Evolutionary conservation across 306 rosid species (phyloP).

Genomic region (Trichosanthes truncata): DNA sequence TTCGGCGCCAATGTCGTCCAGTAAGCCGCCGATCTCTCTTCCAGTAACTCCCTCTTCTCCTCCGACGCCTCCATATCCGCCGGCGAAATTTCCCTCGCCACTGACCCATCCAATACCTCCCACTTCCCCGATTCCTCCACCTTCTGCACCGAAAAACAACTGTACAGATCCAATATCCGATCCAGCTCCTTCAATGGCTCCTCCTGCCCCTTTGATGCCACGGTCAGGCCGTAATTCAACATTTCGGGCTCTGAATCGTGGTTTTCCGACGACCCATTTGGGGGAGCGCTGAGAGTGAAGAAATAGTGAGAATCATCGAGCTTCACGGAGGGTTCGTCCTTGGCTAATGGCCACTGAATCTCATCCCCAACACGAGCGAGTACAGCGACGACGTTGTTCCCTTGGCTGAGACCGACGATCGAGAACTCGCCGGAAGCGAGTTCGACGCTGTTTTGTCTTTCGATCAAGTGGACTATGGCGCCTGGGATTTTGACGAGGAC

Average conservation of each 20-base stretch:
- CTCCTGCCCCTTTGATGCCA: constrained; percentile 50
- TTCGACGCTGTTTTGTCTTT: constrained; percentile 57
- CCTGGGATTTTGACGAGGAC: constrained; percentile 49
- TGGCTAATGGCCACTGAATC: constrained; percentile 77
- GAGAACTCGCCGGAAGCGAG: constrained; percentile 69
- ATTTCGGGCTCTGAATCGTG: constrained; percentile 18
- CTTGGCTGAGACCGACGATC: constrained; percentile 35
- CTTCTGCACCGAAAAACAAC: constrained; percentile 49
- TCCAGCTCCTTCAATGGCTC: constrained; percentile 41
- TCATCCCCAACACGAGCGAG: constrained; percentile 54
- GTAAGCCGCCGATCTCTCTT: constrained; percentile 56
- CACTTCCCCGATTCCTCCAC: constrained; percentile 29
- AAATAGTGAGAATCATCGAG: constrained; percentile 73
- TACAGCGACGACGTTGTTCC: constrained; percentile 47
- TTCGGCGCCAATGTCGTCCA: constrained; percentile 92
- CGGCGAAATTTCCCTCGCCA: constrained; percentile 35
- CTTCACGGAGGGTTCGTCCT: constrained; percentile 63
- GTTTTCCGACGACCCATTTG: constrained; percentile 12
- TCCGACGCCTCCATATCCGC: constrained; percentile 26
- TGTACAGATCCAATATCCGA: constrained; percentile 42
- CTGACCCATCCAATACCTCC: constrained; percentile 45
- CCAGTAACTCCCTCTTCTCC: constrained; percentile 33
- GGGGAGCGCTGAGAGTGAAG: constrained; percentile 49
- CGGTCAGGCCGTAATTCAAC: constrained; percentile 63
- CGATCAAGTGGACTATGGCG: constrained; percentile 55